Evolutionary conservation across 345 rosid species (phyloP).

Genomic region (Bruguiera sexangula): DNA sequence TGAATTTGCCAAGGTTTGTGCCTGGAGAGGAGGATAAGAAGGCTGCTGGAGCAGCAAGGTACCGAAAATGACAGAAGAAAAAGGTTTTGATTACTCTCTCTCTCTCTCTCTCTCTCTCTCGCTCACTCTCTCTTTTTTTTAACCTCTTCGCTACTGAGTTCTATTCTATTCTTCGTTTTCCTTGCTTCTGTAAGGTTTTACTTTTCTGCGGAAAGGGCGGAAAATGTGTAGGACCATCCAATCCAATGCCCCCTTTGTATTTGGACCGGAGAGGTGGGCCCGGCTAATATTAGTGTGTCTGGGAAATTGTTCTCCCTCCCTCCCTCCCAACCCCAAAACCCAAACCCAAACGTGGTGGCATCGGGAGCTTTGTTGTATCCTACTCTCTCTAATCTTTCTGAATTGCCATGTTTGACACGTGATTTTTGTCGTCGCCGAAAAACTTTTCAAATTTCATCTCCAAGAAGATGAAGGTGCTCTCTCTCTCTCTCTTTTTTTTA

Average conservation of each 20-base stretch:
- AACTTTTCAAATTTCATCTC: too few species aligned
- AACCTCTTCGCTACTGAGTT: too few species aligned
- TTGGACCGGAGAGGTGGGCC: constrained; percentile 51
- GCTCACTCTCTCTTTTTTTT: not conserved
- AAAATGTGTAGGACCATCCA: constrained; percentile 22
- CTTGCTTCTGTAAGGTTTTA: constrained; percentile 19
- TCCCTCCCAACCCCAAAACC: not conserved
- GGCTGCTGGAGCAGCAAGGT: constrained; percentile 19
- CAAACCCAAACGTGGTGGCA: constrained; percentile 24
- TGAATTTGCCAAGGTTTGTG: constrained; percentile 72
- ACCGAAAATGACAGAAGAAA: constrained; percentile 20
- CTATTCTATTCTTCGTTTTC: not conserved
- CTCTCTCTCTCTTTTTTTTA: too few species aligned
- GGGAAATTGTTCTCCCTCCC: constrained; percentile 49
- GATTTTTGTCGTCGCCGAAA: too few species aligned
- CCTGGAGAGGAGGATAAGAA: constrained; percentile 52
- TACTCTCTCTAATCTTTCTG: constrained; percentile 18
- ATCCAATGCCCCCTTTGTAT: constrained; percentile 15
- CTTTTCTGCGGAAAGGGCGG: constrained; percentile 19
- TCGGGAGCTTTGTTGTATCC: constrained; percentile 46
- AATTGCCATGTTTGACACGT: not conserved
- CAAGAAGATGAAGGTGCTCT: too few species aligned
- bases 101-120: constrained; percentile 5
- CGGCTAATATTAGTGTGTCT: constrained; percentile 60
- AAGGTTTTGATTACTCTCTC: constrained; percentile 11